Conservation (phyloP, 1,284 basidiomycete species). For the Xerocomus amazonicus region DNA sequence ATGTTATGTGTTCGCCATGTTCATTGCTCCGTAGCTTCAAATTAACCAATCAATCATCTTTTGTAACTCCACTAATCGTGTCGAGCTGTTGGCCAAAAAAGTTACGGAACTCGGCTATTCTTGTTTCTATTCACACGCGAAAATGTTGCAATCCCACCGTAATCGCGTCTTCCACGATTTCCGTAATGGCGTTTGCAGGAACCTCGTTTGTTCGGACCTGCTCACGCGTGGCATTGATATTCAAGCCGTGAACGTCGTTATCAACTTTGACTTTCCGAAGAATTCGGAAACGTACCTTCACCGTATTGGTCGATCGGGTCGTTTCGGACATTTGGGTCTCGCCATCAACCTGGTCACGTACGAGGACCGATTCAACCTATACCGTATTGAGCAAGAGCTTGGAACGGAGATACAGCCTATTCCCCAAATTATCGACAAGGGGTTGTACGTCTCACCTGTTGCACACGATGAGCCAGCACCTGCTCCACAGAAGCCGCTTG, state of each 20-base stretch:
- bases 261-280: constrained; percentile 99
- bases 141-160: constrained; percentile 98
- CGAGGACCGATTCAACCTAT: constrained; percentile 96
- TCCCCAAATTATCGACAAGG: constrained; percentile 87
- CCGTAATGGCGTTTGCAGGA: constrained; percentile 96
- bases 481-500: constrained; percentile 36
- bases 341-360: constrained; percentile 97
- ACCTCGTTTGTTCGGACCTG: constrained; percentile 95
- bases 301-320: constrained; percentile 94
- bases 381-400: constrained; percentile 97
- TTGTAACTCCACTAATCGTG: constrained; percentile 99
- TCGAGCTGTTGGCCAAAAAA: constrained; percentile 98
- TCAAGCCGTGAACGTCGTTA: constrained; percentile 99
- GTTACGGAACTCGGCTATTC: constrained; percentile 99
- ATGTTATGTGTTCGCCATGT: background rate
- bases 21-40: constrained; percentile 71
- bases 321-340: constrained; percentile 95
- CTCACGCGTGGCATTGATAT: constrained; percentile 99
- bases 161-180: constrained; percentile 99
- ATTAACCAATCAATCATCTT: constrained; percentile 99
- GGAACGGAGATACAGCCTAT: constrained; percentile 98
- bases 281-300: constrained; percentile 98
- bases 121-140: constrained; percentile 99
- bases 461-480: constrained; percentile 47
- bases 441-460: constrained; percentile 84